These are phyloP conservation scores for Agapanthus africanus DNA, from an alignment of 106 monocot species.

Conservation along the genomic window DNA sequence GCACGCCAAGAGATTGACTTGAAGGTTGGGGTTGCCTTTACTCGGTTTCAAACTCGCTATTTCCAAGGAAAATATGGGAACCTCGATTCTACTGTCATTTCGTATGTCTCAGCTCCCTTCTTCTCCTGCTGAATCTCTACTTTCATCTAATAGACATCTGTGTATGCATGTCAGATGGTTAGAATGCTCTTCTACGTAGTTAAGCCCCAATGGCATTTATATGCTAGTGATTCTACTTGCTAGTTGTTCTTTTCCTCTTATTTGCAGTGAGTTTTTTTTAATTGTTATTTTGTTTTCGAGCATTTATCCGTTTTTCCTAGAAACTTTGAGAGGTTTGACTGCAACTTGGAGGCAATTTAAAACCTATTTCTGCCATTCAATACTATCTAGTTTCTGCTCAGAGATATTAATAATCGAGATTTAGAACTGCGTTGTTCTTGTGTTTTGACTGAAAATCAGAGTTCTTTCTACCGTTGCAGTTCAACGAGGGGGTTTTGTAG, in stretches of 20 bases:
- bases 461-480: background rate
- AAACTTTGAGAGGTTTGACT: background rate
- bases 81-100: conserved; percentile 95
- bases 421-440: no score
- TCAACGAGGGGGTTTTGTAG: background rate
- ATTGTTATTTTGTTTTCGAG: background rate
- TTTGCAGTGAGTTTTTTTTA: background rate
- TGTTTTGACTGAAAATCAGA: background rate
- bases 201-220: background rate
- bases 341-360: background rate
- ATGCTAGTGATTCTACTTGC: background rate
- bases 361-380: background rate
- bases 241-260: background rate
- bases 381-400: background rate
- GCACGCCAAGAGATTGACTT: conserved; percentile 98
- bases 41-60: conserved; percentile 93
- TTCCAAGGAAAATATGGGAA: conserved; percentile 99
- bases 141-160: background rate
- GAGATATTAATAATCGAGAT: background rate
- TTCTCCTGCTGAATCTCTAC: background rate
- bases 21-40: conserved; percentile 98
- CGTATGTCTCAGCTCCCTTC: conserved; percentile 45
- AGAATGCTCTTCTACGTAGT: conserved; percentile 6
- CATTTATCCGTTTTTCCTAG: background rate
- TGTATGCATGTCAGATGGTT: background rate